Conservation (phyloP, 2,329 filamentous ascomycete species). For the Chaetomiaceae sp. region DNA sequence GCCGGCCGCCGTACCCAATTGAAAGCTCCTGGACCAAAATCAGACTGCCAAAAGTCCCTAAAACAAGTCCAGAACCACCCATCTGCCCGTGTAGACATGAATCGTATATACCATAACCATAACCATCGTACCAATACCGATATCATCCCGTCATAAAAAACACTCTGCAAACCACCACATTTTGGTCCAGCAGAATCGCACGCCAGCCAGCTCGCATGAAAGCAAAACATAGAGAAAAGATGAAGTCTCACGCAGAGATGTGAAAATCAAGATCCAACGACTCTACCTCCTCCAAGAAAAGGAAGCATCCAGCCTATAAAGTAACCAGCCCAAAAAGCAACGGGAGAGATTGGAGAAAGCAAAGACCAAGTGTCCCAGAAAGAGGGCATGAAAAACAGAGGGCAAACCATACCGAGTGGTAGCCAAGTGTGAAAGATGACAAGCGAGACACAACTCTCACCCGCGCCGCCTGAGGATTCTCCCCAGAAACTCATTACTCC, state of each 20-base stretch:
- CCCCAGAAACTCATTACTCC: constrained; percentile 31
- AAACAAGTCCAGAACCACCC: too few species aligned
- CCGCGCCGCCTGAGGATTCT: constrained; percentile 33
- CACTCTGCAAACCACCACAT: too few species aligned
- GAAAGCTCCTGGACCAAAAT: too few species aligned
- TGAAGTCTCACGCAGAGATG: too few species aligned
- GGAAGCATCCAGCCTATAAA: too few species aligned
- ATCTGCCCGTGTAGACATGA: neutral
- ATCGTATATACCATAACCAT: neutral
- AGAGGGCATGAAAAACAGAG: too few species aligned
- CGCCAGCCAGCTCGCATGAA: neutral
- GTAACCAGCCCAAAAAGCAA: too few species aligned
- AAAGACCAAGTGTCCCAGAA: neutral
- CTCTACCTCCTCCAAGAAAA: too few species aligned
- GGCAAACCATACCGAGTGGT: neutral
- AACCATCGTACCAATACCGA: neutral
- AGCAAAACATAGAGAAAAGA: neutral
- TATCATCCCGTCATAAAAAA: constrained; percentile 6
- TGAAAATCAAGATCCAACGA: too few species aligned
- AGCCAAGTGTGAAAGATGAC: neutral
- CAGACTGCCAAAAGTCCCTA: too few species aligned
- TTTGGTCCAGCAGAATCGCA: neutral
- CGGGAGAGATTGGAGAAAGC: neutral
- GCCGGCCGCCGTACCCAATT: too few species aligned
- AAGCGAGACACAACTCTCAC: neutral